phyloP scores from a whole-genome alignment of 805 yeast genomes.

The Hanseniaspora mollemarum region DNA sequence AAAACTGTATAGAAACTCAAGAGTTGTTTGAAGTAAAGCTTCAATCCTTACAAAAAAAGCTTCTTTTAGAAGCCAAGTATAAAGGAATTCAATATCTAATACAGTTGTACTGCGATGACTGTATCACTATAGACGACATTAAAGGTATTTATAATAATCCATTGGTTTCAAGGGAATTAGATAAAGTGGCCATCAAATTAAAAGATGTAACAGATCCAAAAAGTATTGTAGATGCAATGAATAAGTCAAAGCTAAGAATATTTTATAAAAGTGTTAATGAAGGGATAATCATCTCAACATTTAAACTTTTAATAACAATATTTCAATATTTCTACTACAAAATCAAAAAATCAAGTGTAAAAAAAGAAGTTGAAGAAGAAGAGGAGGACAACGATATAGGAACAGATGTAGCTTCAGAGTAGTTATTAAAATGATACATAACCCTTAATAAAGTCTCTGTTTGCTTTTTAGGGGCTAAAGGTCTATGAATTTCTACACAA shows the following conservation, averaged over 20 bases:
- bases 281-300: neutral
- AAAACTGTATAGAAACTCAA: constrained; percentile 56
- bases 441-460: no score
- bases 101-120: constrained; percentile 2
- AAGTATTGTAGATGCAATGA: neutral
- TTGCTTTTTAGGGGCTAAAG: no score
- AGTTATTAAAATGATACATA: no score
- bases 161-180: constrained; percentile 4
- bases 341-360: neutral
- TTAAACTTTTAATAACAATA: neutral
- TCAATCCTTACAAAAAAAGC: constrained; percentile 16
- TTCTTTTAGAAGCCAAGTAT: neutral
- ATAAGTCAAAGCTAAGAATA: neutral
- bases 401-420: no score
- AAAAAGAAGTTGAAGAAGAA: neutral
- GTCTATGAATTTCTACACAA: no score
- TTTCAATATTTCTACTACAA: neutral
- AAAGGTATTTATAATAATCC: neutral
- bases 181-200: neutral
- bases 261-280: constrained; percentile 4
- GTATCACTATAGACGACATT: constrained; percentile 10
- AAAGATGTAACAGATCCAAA: neutral
- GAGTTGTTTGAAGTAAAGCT: constrained; percentile 32
- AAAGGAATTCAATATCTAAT: constrained; percentile 12
- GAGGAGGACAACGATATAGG: neutral